Conservation (phyloP, 306 rosid genomes). For the Gillenia trifoliata region DNA sequence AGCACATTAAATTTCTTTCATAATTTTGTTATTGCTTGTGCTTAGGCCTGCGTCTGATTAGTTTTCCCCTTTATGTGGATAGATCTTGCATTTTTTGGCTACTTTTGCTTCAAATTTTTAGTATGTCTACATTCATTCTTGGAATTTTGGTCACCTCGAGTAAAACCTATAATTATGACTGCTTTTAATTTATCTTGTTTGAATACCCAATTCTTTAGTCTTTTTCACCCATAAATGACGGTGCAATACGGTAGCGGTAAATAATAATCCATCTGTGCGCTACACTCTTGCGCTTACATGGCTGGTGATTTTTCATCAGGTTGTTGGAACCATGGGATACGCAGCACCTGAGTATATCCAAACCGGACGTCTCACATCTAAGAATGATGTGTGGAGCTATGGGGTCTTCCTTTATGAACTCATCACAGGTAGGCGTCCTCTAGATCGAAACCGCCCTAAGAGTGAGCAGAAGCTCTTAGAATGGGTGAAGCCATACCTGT, state of each 20-base stretch:
- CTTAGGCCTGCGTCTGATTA: neutral
- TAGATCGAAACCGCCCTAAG: conserved; percentile 85
- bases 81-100: neutral
- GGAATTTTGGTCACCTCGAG: neutral
- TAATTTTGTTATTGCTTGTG: neutral
- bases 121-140: neutral
- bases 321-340: conserved; percentile 95
- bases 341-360: conserved; percentile 95
- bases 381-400: conserved; percentile 90
- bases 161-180: neutral
- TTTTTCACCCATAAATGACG: neutral
- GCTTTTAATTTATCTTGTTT: neutral
- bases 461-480: conserved; percentile 92
- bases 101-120: neutral
- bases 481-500: conserved; percentile 84
- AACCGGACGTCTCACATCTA: conserved; percentile 84
- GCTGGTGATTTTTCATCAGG: conserved; percentile 45
- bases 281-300: conserved; percentile 15
- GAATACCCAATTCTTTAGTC: neutral
- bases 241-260: neutral
- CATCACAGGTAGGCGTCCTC: conserved; percentile 87
- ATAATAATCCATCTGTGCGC: neutral
- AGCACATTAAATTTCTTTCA: neutral
- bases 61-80: neutral
- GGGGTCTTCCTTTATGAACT: conserved; percentile 97